Evolutionary conservation across 768 basidiomycete genomes (phyloP), one percentile per base, ranked within the genome.

Genomic region (Lactifluus rugatus): DNA sequence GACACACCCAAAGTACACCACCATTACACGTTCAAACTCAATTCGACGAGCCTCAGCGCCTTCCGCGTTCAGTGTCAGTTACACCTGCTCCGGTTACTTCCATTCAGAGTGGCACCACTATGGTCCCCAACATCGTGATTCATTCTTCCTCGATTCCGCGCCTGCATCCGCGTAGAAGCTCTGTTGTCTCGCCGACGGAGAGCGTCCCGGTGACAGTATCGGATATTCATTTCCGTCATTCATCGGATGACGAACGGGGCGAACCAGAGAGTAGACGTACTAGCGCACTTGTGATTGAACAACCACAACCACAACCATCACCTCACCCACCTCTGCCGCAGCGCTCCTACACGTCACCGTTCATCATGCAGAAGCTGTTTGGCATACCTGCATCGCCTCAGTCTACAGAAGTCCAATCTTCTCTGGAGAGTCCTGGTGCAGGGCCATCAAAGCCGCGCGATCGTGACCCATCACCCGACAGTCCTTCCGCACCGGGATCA

Each of bases 191-290:
- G 3, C 71, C 71, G 19, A 71, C 71, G 1, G 71, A 72, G 37
- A 71, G 70, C 31, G 62, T 72, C 50, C 70, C 71, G 0, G 58
- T 69, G 51, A 69, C 70, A 21, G 67, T 72, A 41, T 71, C 70
- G 11, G 71, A 72, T 57, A 71, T 72, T 50, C 69, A 71, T 62
- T 72, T 72, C 68, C 67, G 71, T 39, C 68, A 71, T 58, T 63
- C 66, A 8, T 66, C 69, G 23, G 70, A 70, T 16, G 66, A 66
- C 5, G 58, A 61, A 5, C 66, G 54, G 7, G 58, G 52, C 21
- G 54, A 60, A 3, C 42, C 61, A 13, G 69, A 65, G 23, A 66
- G 68, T 45, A 66, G 66, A 41, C 61, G 66, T 14, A 57, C 56
- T 14, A 66, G 68, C 31, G 57, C 63, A 54, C 36, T 36, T 45